These are phyloP conservation scores for Hura crepitans DNA, from an alignment of 441 rosid genomes.

Conservation along the genomic window DNA sequence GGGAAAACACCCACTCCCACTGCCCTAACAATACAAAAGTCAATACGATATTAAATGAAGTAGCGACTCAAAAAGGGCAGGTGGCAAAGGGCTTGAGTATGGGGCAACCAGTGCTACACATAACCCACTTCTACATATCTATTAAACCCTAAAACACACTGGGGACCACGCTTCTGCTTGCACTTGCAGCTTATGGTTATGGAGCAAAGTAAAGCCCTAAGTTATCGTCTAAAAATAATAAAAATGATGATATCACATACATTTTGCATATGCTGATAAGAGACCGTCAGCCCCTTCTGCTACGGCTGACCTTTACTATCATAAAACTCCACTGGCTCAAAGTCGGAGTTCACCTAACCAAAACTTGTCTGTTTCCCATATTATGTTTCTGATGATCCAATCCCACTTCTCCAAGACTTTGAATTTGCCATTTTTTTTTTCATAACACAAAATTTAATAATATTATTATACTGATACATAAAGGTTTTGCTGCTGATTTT, in stretches of 20 bases:
- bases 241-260: too few relatives aligned
- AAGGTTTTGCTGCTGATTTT: constrained; percentile 5
- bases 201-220: background rate
- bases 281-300: background rate
- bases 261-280: background rate
- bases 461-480: background rate
- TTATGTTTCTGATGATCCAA: background rate
- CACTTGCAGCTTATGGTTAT: too few relatives aligned
- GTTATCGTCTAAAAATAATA: too few relatives aligned
- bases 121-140: background rate
- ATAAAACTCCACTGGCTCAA: too few relatives aligned
- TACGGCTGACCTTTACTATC: too few relatives aligned
- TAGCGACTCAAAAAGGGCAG: background rate
- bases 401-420: background rate
- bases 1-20: too few relatives aligned
- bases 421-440: background rate
- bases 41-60: constrained; percentile 6
- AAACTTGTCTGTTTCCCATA: constrained; percentile 10
- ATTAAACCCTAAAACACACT: background rate
- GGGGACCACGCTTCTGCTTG: constrained; percentile 14
- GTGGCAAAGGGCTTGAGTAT: constrained; percentile 1
- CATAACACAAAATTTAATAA: background rate
- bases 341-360: too few relatives aligned
- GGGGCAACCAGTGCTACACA: constrained; percentile 19
- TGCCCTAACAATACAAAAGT: constrained; percentile 2